Evolutionary conservation across 768 basidiomycete species (phyloP).

Genomic region (Dacryopinax spathularia): DNA sequence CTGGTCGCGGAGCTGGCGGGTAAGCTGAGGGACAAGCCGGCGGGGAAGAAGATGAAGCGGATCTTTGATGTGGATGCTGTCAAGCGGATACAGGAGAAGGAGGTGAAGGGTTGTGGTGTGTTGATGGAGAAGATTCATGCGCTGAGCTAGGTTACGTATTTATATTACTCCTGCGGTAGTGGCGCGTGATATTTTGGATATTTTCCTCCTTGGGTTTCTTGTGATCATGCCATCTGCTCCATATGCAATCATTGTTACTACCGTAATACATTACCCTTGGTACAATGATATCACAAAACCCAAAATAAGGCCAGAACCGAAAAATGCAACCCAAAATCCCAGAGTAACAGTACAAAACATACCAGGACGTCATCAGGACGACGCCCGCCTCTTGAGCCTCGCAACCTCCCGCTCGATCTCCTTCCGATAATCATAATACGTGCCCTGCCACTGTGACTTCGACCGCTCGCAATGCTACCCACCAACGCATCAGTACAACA

Average conservation of each 20-base stretch:
- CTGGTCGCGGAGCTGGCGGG: slow-evolving; percentile 59
- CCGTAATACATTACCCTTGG: too few relatives aligned
- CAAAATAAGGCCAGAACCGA: too few relatives aligned
- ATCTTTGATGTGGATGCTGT: slow-evolving; percentile 45
- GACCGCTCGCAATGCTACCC: neutral
- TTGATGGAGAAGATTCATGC: slow-evolving; percentile 42
- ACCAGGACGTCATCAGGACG: too few relatives aligned
- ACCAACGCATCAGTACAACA: too few relatives aligned
- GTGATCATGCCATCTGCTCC: too few relatives aligned
- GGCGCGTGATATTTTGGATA: neutral
- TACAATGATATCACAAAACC: too few relatives aligned
- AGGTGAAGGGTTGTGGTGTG: slow-evolving; percentile 57
- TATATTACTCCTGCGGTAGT: neutral
- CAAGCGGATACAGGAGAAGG: slow-evolving; percentile 36
- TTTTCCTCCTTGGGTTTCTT: too few relatives aligned
- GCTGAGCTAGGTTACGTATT: slow-evolving; percentile 15
- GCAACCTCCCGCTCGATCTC: neutral
- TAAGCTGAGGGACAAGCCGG: slow-evolving; percentile 29
- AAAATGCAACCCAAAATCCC: too few relatives aligned
- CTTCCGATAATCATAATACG: neutral
- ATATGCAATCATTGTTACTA: too few relatives aligned
- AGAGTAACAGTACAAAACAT: too few relatives aligned
- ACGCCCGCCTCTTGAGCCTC: neutral
- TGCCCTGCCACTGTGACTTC: neutral
- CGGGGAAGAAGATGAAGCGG: slow-evolving; percentile 30